Conservation (phyloP, 352 stramenopile genomes). For the Halophytophthora batemanensis region DNA sequence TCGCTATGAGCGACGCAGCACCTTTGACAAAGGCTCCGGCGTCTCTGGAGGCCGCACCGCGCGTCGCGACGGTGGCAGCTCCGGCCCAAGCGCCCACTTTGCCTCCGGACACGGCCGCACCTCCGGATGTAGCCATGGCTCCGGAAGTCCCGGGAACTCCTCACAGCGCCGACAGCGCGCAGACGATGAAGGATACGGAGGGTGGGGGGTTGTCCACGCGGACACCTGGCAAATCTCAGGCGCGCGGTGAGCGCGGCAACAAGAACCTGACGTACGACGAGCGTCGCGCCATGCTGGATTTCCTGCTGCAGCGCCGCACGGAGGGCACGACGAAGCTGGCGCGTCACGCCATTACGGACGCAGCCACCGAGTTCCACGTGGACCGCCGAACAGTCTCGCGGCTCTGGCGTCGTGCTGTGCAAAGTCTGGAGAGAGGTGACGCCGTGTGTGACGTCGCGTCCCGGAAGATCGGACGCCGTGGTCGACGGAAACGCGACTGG, state of each 20-base stretch:
- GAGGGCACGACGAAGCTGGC: slow-evolving; percentile 33
- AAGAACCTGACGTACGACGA: slow-evolving; percentile 44
- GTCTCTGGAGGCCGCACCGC: no score
- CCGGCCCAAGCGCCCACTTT: no score
- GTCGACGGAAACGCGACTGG: slow-evolving; percentile 43
- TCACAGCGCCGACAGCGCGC: no score
- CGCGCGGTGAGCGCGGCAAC: slow-evolving; percentile 32
- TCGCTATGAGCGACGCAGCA: no score
- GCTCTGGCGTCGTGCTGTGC: slow-evolving; percentile 39
- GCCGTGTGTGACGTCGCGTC: slow-evolving; percentile 38
- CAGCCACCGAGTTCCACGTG: slow-evolving; percentile 29
- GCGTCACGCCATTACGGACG: slow-evolving; percentile 41
- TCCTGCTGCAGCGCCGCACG: slow-evolving; percentile 30
- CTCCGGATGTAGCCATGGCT: no score
- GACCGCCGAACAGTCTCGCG: slow-evolving; percentile 41
- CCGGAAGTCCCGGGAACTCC: no score
- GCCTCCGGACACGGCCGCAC: no score
- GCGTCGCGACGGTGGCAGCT: no score
- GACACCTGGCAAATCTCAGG: not conserved
- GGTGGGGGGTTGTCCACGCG: no score
- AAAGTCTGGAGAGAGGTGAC: slow-evolving; percentile 38
- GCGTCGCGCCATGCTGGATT: slow-evolving; percentile 41
- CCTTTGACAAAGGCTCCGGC: no score
- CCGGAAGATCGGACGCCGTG: slow-evolving; percentile 36
- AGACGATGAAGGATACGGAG: no score